phyloP scores from a whole-genome alignment of 129 eudicot species.

The Centella asiatica region DNA sequence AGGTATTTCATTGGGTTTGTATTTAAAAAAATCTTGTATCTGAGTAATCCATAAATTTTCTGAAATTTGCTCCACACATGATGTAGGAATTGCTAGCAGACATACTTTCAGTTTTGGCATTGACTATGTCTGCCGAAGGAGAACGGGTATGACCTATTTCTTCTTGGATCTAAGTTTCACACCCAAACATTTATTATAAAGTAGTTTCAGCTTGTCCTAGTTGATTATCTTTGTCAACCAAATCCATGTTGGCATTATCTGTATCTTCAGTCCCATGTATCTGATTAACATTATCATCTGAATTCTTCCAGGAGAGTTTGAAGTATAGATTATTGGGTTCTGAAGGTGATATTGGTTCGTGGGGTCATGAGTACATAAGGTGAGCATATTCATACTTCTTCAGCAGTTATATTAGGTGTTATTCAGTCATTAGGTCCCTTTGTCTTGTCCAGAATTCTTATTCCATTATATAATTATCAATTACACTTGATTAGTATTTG shows the following conservation, averaged over 20 bases:
- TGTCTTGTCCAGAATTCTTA: too few species aligned
- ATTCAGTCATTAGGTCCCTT: neutral
- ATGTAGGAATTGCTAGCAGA: conserved; percentile 88
- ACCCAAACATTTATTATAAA: too few species aligned
- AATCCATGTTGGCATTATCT: neutral
- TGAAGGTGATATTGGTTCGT: conserved; percentile 95
- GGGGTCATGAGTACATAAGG: conserved; percentile 99
- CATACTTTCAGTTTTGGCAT: conserved; percentile 93
- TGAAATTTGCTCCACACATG: conserved; percentile 12
- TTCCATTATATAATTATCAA: neutral
- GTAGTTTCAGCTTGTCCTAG: too few species aligned
- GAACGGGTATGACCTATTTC: conserved; percentile 53
- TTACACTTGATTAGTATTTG: too few species aligned
- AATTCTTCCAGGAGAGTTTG: conserved; percentile 48
- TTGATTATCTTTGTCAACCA: too few species aligned
- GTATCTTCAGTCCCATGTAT: too few species aligned
- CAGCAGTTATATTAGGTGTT: neutral
- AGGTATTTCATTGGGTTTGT: conserved; percentile 36
- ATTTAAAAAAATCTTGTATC: neutral
- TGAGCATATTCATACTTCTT: conserved; percentile 19
- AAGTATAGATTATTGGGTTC: conserved; percentile 90
- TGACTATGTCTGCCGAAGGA: conserved; percentile 99
- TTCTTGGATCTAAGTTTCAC: too few species aligned
- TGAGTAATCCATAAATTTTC: neutral
- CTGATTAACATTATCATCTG: neutral